Percentiles rank a stretch among this genome's conserved stretches.
Evolutionary conservation across 805 yeast species (phyloP).

Genomic region (Metschnikowia rubicola): DNA sequence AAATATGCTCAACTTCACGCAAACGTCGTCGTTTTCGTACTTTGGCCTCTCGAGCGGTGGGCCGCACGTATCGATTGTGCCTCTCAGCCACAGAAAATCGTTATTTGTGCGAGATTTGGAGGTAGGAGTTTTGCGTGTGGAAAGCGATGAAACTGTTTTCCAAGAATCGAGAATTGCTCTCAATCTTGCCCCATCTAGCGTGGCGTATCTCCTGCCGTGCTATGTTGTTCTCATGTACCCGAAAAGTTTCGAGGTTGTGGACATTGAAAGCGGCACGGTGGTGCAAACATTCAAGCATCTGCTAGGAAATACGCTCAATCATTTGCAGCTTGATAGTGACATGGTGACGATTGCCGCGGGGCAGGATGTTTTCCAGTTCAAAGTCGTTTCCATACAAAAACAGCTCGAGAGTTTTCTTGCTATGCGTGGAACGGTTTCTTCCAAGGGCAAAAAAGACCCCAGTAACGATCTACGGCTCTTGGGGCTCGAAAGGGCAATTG

Average conservation of each 20-base stretch:
- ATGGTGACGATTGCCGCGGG: constrained; percentile 24
- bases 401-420: constrained; percentile 37
- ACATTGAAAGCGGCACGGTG: constrained; percentile 31
- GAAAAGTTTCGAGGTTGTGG: constrained; percentile 35
- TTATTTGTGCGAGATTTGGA: constrained; percentile 35
- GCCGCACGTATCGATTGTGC: constrained; percentile 25
- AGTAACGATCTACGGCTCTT: constrained; percentile 26
- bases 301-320: constrained; percentile 25
- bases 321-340: constrained; percentile 12
- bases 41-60: constrained; percentile 35
- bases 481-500: constrained; percentile 35
- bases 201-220: constrained; percentile 29
- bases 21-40: constrained; percentile 33
- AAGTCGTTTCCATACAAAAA: constrained; percentile 24
- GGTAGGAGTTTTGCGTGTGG: constrained; percentile 16
- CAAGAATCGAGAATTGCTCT: constrained; percentile 24
- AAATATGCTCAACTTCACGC: constrained; percentile 18
- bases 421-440: constrained; percentile 15
- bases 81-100: constrained; percentile 7
- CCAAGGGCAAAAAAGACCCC: constrained; percentile 23
- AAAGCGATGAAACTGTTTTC: constrained; percentile 9
- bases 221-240: constrained; percentile 30
- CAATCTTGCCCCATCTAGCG: constrained; percentile 23
- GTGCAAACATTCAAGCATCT: constrained; percentile 35
- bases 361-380: constrained; percentile 31